Evolutionary conservation across 1,139 yeast genomes (phyloP).

Genomic region (Saccharomycopsis phalli): DNA sequence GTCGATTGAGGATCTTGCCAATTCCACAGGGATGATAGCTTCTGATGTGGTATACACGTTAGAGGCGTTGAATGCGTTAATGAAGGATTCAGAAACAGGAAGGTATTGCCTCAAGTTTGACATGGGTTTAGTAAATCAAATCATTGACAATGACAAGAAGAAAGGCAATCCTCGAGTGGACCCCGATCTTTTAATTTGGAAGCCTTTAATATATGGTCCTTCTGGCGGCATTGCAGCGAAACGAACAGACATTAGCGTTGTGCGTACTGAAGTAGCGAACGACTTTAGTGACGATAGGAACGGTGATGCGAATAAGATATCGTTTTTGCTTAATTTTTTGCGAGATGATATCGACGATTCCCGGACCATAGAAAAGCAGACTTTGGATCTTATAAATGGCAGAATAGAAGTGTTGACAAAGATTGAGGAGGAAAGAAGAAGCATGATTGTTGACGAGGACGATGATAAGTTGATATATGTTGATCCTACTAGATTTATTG

Average conservation of each 20-base stretch:
- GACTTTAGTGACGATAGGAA: conserved; percentile 22
- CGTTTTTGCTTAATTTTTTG: conserved; percentile 46
- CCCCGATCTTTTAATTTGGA: conserved; percentile 57
- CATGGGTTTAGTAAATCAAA: conserved; percentile 33
- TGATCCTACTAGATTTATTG: conserved; percentile 15
- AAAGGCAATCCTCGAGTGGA: conserved; percentile 48
- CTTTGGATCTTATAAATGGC: conserved; percentile 32
- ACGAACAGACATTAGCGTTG: conserved; percentile 15
- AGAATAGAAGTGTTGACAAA: conserved; percentile 18
- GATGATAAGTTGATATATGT: conserved; percentile 21
- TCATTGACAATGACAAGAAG: conserved; percentile 44
- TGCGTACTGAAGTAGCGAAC: conserved; percentile 4
- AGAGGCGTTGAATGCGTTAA: conserved; percentile 62
- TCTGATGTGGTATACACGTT: conserved; percentile 84
- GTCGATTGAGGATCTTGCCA: conserved; percentile 54
- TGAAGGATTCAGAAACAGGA: conserved; percentile 30
- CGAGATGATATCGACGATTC: conserved; percentile 60
- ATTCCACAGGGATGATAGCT: conserved; percentile 74
- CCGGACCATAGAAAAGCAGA: conserved; percentile 46
- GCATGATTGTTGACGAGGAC: conserved; percentile 19
- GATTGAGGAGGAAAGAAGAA: conserved; percentile 3
- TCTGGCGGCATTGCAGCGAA: conserved; percentile 53
- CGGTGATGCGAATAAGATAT: conserved; percentile 38
- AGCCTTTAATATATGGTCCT: conserved; percentile 74
- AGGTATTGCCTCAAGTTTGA: conserved; percentile 51